Evolutionary conservation across 2,329 filamentous ascomycete genomes (phyloP).

Genomic region (Botrytis pseudocinerea): DNA sequence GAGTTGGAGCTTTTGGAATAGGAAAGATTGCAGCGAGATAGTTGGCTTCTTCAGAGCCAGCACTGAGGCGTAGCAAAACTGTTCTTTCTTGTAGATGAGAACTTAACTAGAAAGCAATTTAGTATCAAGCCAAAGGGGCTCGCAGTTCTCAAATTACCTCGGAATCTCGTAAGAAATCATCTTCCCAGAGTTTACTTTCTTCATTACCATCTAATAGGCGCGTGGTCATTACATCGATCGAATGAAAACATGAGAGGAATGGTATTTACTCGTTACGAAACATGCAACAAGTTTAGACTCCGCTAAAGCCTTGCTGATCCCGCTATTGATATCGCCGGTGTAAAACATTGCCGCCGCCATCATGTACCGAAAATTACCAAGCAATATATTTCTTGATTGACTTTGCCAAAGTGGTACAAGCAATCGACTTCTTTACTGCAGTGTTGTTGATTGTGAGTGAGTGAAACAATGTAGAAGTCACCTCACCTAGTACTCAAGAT

Average conservation of each 20-base stretch:
- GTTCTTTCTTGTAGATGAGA: constrained; percentile 60
- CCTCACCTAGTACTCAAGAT: background rate
- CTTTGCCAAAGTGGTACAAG: background rate
- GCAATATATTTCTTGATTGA: background rate
- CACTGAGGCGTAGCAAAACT: constrained; percentile 67
- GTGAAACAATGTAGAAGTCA: background rate
- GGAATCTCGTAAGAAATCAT: constrained; percentile 61
- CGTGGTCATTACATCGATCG: background rate
- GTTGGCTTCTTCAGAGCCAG: constrained; percentile 76
- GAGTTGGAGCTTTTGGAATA: constrained; percentile 72
- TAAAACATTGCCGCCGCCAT: constrained; percentile 67
- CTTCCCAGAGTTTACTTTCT: constrained; percentile 72
- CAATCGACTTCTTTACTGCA: background rate
- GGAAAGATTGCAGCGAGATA: constrained; percentile 83
- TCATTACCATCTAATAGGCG: constrained; percentile 61
- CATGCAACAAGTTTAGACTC: constrained; percentile 78
- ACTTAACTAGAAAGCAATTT: constrained; percentile 49
- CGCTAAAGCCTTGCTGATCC: constrained; percentile 73
- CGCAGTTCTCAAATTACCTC: constrained; percentile 48
- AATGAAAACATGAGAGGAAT: background rate
- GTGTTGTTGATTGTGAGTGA: background rate
- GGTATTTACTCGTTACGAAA: constrained; percentile 71
- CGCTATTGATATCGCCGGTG: constrained; percentile 74
- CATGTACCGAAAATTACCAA: background rate
- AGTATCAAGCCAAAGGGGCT: background rate